phyloP scores from a whole-genome alignment of 805 yeast genomes.

The Yarrowia hollandica region DNA sequence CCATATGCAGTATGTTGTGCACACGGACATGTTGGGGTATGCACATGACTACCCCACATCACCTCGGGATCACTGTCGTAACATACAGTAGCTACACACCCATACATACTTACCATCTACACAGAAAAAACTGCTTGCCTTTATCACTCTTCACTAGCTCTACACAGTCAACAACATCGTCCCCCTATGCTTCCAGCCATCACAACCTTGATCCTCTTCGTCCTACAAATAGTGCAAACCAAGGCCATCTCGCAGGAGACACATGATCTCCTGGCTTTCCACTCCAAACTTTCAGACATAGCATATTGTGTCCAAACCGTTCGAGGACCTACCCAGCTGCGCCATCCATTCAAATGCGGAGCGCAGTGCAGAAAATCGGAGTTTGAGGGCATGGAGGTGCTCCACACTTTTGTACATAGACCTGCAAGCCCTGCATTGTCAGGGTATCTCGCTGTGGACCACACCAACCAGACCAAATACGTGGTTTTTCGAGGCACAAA shows the following conservation, averaged over 20 bases:
- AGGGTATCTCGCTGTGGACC: slow-evolving; percentile 15
- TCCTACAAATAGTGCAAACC: neutral
- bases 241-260: neutral
- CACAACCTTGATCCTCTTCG: neutral
- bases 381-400: slow-evolving; percentile 3
- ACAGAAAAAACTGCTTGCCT: no score
- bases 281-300: slow-evolving; percentile 5
- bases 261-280: neutral
- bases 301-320: slow-evolving; percentile 17
- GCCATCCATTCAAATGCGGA: slow-evolving; percentile 17
- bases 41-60: slow-evolving; percentile 19
- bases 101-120: neutral
- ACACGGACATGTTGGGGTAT: neutral
- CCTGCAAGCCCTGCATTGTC: neutral
- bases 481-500: slow-evolving; percentile 21
- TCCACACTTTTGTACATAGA: slow-evolving; percentile 4
- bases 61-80: neutral
- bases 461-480: slow-evolving; percentile 18
- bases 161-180: no score
- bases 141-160: neutral
- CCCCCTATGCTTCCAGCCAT: neutral
- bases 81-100: neutral
- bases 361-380: slow-evolving; percentile 1
- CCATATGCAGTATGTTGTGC: neutral
- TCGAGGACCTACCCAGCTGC: slow-evolving; percentile 12